Percentiles rank a stretch among this genome's conserved stretches.
Conservation (phyloP, 1,139 yeast species). For the Zhuliangozyma parablackwelliae region DNA sequence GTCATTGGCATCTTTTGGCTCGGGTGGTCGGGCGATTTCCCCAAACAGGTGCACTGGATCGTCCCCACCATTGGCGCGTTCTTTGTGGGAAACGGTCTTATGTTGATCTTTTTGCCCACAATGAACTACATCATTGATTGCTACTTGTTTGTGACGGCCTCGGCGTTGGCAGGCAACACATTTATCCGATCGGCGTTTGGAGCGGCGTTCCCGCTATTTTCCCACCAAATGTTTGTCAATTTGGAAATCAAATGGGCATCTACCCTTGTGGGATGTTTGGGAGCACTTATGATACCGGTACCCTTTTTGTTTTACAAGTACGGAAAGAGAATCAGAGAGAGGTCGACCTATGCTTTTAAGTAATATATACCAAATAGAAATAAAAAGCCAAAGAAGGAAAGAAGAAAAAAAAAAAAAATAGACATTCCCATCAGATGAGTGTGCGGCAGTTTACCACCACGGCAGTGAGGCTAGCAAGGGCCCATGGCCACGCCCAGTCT, state of each 20-base stretch:
- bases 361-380: not conserved
- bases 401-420: not conserved
- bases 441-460: conserved; percentile 4
- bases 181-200: conserved; percentile 62
- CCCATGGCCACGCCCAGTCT: not conserved
- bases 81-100: conserved; percentile 69
- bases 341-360: conserved; percentile 58
- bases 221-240: conserved; percentile 64
- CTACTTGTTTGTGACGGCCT: conserved; percentile 75
- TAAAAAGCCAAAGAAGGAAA: too few relatives aligned
- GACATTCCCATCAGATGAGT: not conserved
- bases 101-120: conserved; percentile 73
- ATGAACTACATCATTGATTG: conserved; percentile 78
- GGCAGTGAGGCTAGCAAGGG: conserved; percentile 4
- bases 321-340: conserved; percentile 59
- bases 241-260: conserved; percentile 86
- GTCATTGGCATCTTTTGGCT: conserved; percentile 81
- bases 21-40: conserved; percentile 79
- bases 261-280: conserved; percentile 66
- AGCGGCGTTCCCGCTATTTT: conserved; percentile 47
- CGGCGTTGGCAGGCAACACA: conserved; percentile 87
- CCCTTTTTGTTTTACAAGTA: conserved; percentile 66
- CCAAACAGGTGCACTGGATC: conserved; percentile 67
- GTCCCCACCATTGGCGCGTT: conserved; percentile 75
- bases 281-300: conserved; percentile 59